Evolutionary conservation across 345 rosid species (phyloP), one percentile per base, ranked within the genome.

Genomic region (Raphanus sativus): DNA sequence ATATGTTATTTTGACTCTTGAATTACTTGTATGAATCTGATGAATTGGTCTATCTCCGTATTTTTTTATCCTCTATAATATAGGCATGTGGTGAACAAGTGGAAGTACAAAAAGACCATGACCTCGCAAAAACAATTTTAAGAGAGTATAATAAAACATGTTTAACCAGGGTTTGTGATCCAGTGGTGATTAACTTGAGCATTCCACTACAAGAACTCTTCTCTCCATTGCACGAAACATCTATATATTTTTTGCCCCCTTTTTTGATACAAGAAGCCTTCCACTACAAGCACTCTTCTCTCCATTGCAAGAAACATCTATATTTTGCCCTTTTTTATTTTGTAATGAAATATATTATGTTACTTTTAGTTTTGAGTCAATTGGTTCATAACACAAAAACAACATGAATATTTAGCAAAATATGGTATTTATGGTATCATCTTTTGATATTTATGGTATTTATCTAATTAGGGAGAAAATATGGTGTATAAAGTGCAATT

Each of bases 281-380:
- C 21, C 21, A 21, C 21, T 21, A 21, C 21, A 21, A 74, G 75
- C 75, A 79, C 45, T 52, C 75, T 36, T 26, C 65, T 73, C 61
- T 65, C 30, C 52, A 64, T 64, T 64, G 54, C 70, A 73, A 30
- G 63, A 21, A 67, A 73, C 36, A 67, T 79, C 61, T 62, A 72
- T 71, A 54, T 65, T 70, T 67, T 33, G 5, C 69, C 50, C 13
- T 12, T 52, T 67, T 78, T 67, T 67, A 56, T 73, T 67, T 68
- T 61, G 3, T 74, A 42, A 62, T 26, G 4, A 17, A 24, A 60
- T 26, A 26, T 50, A 73, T 58, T 38, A 62, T 62, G 65, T 68
- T 52, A 30, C 42, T 73, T 21, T 21, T 21, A 21, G 21, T 21
- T 21, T 21, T 0, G 21, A 21, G 21, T 21, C 21, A 21, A 21